Percentiles rank a stretch among this genome's conserved stretches.
Conservation (phyloP, 225 moss, liverwort and hornwort species). For the Bryum argenteum region DNA sequence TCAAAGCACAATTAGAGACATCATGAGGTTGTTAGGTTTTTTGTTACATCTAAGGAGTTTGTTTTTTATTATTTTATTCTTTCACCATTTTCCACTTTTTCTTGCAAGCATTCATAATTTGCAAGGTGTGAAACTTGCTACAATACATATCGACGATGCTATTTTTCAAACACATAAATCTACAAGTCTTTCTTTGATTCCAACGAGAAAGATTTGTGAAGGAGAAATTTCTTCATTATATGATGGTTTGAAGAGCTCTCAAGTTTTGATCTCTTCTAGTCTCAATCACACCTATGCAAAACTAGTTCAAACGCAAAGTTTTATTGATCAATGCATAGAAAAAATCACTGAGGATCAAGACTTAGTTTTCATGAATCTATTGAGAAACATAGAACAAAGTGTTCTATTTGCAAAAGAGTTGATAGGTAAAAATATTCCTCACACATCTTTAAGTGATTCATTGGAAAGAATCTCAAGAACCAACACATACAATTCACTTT, state of each 20-base stretch:
- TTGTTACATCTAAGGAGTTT: background rate
- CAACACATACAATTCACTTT: background rate
- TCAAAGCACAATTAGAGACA: background rate
- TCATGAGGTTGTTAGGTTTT: background rate
- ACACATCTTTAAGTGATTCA: too few species aligned
- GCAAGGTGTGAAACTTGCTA: conserved; percentile 4
- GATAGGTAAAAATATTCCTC: background rate
- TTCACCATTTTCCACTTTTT: background rate
- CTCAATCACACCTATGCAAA: background rate
- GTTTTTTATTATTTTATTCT: background rate
- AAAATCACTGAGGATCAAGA: background rate
- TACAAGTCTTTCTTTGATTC: background rate
- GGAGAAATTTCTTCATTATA: background rate
- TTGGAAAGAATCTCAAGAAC: background rate
- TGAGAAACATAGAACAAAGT: conserved; percentile 12
- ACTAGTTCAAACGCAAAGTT: background rate
- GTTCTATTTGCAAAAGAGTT: background rate
- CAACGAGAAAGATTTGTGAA: background rate
- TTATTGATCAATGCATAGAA: conserved; percentile 14
- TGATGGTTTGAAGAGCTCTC: background rate
- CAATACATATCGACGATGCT: conserved; percentile 2
- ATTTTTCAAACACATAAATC: conserved; percentile 7
- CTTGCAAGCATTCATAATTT: background rate
- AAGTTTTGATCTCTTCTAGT: background rate
- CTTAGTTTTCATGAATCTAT: background rate